Evolutionary conservation across 2,329 filamentous ascomycete genomes (phyloP).

Genomic region (Cladorrhinum sp.): DNA sequence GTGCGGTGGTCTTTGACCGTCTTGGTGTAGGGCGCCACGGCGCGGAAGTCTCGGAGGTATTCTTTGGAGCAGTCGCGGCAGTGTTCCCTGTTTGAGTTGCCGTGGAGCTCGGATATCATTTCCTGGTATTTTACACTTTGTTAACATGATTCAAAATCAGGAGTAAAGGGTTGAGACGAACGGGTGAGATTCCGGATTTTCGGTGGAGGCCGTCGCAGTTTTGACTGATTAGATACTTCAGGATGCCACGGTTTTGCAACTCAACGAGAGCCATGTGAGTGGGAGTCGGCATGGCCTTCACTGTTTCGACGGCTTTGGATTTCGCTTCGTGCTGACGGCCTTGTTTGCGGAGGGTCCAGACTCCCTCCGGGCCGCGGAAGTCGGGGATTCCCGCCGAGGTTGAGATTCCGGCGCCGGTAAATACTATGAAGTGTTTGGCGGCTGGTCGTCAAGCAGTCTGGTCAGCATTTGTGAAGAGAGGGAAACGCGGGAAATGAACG

Average conservation of each 20-base stretch:
- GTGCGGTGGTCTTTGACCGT: slow-evolving; percentile 45
- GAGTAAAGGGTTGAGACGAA: slow-evolving; percentile 21
- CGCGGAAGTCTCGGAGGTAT: slow-evolving; percentile 46
- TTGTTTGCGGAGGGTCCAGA: slow-evolving; percentile 44
- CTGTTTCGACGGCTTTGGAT: slow-evolving; percentile 34
- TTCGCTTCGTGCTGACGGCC: slow-evolving; percentile 32
- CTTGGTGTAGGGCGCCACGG: slow-evolving; percentile 42
- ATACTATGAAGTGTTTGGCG: slow-evolving; percentile 46
- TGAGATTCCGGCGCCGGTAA: slow-evolving; percentile 46
- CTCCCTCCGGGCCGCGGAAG: slow-evolving; percentile 46
- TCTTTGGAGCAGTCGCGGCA: slow-evolving; percentile 45
- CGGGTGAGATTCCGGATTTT: slow-evolving; percentile 44
- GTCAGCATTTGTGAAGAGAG: too few relatives aligned
- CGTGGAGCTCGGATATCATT: slow-evolving; percentile 45
- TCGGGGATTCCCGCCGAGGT: slow-evolving; percentile 49
- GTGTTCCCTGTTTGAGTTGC: slow-evolving; percentile 45
- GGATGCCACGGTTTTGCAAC: slow-evolving; percentile 38
- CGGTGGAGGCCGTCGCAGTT: slow-evolving; percentile 46
- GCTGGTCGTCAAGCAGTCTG: too few relatives aligned
- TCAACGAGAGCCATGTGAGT: slow-evolving; percentile 47
- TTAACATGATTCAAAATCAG: too few relatives aligned
- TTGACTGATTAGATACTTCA: slow-evolving; percentile 46
- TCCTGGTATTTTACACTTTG: slow-evolving; percentile 29
- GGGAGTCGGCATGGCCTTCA: slow-evolving; percentile 44
- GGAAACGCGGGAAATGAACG: too few relatives aligned